Evolutionary conservation across 169 alveolate species (phyloP).

Genomic region (Eimeria brunetti): DNA sequence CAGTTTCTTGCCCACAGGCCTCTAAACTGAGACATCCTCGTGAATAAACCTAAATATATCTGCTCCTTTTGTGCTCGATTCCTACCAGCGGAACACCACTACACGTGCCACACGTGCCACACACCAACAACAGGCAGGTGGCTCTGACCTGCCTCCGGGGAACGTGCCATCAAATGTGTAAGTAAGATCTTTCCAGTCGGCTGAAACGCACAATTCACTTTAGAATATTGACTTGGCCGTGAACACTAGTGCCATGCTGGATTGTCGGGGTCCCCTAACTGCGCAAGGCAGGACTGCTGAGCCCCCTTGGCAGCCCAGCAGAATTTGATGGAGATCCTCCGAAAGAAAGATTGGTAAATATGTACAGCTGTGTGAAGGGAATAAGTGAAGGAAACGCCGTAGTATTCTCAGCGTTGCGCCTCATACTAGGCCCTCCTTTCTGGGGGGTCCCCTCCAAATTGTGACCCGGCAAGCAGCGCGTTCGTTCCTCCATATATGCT

Average conservation of each 20-base stretch:
- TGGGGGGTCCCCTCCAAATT: constrained; percentile 34
- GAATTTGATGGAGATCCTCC: not conserved
- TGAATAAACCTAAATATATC: not conserved
- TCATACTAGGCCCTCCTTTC: not conserved
- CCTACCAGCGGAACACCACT: not conserved
- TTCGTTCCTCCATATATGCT: not conserved
- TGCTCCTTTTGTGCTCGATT: not conserved
- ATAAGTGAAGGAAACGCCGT: not conserved
- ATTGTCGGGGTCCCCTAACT: constrained; percentile 15
- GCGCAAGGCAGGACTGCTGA: not conserved
- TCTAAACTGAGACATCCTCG: not conserved
- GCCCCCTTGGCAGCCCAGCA: not conserved
- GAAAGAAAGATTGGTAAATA: not conserved
- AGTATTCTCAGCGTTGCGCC: not conserved
- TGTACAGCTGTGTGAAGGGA: not conserved
- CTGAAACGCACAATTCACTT: not conserved
- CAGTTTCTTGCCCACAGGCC: not conserved
- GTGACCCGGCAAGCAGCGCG: constrained; percentile 29
- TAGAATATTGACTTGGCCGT: not conserved
- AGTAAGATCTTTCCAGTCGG: not conserved
- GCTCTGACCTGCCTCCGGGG: not conserved
- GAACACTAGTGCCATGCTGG: not conserved
- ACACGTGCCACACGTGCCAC: not conserved
- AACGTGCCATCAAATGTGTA: not conserved
- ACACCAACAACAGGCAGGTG: not conserved